Evolutionary conservation across 345 rosid species (phyloP).

Genomic region (Populus pruinosa): DNA sequence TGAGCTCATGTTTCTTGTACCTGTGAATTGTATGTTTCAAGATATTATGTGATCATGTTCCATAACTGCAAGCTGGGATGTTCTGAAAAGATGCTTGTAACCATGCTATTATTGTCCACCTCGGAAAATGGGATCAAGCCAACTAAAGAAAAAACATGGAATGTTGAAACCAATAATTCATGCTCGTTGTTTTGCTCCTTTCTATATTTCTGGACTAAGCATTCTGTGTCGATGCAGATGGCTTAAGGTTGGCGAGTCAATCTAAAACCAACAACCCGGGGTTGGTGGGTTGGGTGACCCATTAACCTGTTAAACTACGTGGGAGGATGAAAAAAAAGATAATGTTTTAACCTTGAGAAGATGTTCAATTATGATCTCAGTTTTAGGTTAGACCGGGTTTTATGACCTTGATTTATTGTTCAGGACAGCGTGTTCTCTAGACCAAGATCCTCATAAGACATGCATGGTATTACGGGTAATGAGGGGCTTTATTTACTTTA

Average conservation of each 20-base stretch:
- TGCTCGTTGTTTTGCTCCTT: neutral
- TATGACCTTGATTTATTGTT: no score
- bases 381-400: no score
- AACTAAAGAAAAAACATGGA: neutral
- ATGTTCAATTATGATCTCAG: no score
- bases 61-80: neutral
- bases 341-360: no score
- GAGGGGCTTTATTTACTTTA: neutral
- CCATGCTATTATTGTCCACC: neutral
- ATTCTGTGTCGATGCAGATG: neutral
- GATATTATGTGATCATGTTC: neutral
- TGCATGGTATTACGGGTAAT: neutral
- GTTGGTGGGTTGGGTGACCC: no score
- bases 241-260: no score
- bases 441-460: neutral
- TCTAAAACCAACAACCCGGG: no score
- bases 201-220: no score
- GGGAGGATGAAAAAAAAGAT: no score
- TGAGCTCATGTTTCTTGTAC: constrained; percentile 6
- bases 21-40: constrained; percentile 1
- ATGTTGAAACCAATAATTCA: neutral
- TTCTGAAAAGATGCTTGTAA: neutral
- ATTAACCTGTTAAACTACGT: no score
- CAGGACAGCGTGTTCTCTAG: neutral
- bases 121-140: neutral